Conservation (phyloP, 306 rosid species). For the Glycine latifolia region DNA sequence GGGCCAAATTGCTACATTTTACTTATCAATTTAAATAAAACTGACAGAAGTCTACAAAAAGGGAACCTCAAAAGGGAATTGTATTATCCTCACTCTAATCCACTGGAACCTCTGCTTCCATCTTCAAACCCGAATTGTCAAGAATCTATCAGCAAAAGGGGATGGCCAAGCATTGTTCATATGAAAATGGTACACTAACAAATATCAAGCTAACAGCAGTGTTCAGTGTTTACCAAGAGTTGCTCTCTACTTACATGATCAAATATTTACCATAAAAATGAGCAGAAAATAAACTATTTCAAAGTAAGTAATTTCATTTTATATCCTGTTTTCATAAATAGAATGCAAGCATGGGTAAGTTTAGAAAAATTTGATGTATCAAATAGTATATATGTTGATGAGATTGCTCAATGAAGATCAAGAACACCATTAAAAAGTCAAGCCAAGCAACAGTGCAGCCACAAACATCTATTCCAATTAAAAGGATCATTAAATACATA, state of each 20-base stretch:
- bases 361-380: background rate
- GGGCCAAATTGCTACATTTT: too few species aligned
- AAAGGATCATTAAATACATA: background rate
- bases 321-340: background rate
- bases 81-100: too few species aligned
- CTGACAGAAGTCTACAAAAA: too few species aligned
- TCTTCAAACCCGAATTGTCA: too few species aligned
- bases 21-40: too few species aligned
- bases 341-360: background rate
- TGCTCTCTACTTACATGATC: background rate
- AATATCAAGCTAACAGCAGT: too few species aligned
- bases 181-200: too few species aligned
- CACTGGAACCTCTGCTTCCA: too few species aligned
- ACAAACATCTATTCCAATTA: background rate
- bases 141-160: too few species aligned
- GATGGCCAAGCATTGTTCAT: too few species aligned
- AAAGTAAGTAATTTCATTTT: background rate
- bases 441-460: conserved; percentile 10
- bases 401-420: conserved; percentile 16
- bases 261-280: background rate
- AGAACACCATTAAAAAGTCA: conserved; percentile 4
- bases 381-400: background rate
- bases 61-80: too few species aligned
- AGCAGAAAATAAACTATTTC: background rate
- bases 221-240: too few species aligned